Evolutionary conservation across 371 early-diverging fungal genomes (phyloP).

Genomic region (Mortierella sp.): DNA sequence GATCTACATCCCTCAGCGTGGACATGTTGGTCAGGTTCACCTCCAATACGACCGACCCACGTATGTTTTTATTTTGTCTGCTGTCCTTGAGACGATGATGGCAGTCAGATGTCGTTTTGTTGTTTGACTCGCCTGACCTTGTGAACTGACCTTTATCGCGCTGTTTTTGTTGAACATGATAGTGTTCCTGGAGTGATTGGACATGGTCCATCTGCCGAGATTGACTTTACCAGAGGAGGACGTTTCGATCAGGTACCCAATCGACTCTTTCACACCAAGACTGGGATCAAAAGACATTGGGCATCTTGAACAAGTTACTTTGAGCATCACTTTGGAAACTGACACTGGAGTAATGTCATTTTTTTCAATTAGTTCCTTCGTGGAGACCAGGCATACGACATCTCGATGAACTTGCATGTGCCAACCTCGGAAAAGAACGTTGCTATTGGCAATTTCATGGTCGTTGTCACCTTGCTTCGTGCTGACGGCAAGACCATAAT

Average conservation of each 20-base stretch:
- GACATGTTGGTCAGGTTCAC: slow-evolving; percentile 66
- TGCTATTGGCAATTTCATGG: slow-evolving; percentile 90
- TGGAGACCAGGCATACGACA: slow-evolving; percentile 79
- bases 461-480: slow-evolving; percentile 74
- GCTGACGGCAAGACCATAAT: slow-evolving; percentile 64
- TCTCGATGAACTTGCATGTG: slow-evolving; percentile 81
- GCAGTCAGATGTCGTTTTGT: neutral
- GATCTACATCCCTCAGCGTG: slow-evolving; percentile 69
- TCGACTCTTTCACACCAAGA: neutral
- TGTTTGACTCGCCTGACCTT: neutral
- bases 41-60: slow-evolving; percentile 61
- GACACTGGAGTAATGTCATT: neutral
- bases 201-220: slow-evolving; percentile 40
- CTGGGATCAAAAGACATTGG: neutral
- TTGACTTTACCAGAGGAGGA: slow-evolving; percentile 58
- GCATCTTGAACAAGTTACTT: neutral
- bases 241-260: slow-evolving; percentile 47
- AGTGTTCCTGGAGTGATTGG: slow-evolving; percentile 33
- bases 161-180: slow-evolving; percentile 3
- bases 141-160: slow-evolving; percentile 14
- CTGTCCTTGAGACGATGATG: neutral
- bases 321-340: neutral
- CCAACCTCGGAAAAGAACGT: slow-evolving; percentile 88
- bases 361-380: slow-evolving; percentile 61
- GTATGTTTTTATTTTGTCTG: slow-evolving; percentile 20